Base-by-base conservation (phyloP, 192 early-diverging fungal species). In the Obelidium mucronatum region DNA sequence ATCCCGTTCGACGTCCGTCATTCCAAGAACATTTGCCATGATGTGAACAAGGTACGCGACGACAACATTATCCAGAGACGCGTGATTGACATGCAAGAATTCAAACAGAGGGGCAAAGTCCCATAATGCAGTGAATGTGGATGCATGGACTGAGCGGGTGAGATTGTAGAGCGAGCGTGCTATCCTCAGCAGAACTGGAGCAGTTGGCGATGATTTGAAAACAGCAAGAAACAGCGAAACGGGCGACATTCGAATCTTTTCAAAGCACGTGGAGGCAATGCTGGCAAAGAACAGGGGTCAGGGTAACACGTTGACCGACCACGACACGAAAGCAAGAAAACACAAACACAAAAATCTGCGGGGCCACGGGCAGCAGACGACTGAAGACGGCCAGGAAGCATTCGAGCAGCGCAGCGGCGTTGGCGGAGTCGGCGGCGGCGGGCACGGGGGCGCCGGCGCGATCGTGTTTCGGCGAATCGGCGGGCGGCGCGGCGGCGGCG, bases 1-100 rank as follows among this genome's bases (percentile, higher is more conserved):
- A 22, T 34, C n/a, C 19, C 75, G 48, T 54, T 86, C 82, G 8
- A 19, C 40, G 60, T 82, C 85, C 11, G 82, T 72, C 80, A 86
- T 83, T 26, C 77, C 74, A 13, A 82, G 60, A 28, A 86, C 72
- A 26, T 76, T 76, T 2, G 82, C 55, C 30, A 86, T 73, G 3
- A 65, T 86, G 37, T 78, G 67, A 5, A 74, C 78, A 24, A 80
- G 51, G 61, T 81, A 86, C 13, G 72, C 53, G 4, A 73, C 70
- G 40, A 80, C 51, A n/a, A 60, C 31, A 54, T 34, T 28, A 75
- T 36, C 3, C 40, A 48, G 8, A 40, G 30, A 37, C 72, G 36
- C 24, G 52, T 56, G 26, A 40, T 74, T 22, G 60, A 42, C 2
- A 11, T 35, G 17, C 55, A 63, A 26, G 68, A 42, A 28, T 77